phyloP scores from a whole-genome alignment of 306 rosid genomes.

The Sophora flavescens region DNA sequence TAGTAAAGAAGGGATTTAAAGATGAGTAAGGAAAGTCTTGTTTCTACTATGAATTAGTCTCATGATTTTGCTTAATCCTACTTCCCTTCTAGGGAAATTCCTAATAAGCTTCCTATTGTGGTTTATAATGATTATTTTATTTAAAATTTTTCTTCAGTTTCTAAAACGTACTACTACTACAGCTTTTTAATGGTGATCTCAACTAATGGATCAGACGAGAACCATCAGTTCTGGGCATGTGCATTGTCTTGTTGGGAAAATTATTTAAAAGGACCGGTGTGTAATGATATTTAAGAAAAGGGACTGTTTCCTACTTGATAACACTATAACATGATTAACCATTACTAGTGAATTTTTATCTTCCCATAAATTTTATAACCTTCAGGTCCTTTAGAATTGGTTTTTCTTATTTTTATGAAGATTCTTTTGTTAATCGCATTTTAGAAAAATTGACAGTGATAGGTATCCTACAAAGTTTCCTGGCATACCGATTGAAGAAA shows the following conservation, averaged over 20 bases:
- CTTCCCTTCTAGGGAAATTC: background rate
- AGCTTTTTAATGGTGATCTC: background rate
- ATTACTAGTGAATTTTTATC: background rate
- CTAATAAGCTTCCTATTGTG: conserved; percentile 1
- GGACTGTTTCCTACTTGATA: background rate
- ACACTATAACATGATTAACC: background rate
- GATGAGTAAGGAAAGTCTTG: background rate
- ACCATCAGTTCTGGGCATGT: conserved; percentile 13
- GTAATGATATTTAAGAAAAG: background rate
- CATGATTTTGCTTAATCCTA: conserved; percentile 25
- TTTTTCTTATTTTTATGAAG: conserved; percentile 1
- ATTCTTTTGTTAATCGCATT: conserved; percentile 15
- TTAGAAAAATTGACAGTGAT: background rate
- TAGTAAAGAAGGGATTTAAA: background rate
- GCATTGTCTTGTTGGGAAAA: conserved; percentile 26
- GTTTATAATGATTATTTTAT: conserved; percentile 14
- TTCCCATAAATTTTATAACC: background rate
- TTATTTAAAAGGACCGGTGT: conserved; percentile 12
- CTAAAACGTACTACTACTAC: conserved; percentile 2
- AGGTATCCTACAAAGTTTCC: conserved; percentile 21
- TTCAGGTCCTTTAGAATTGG: background rate
- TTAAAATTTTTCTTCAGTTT: conserved; percentile 4
- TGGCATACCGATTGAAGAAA: conserved; percentile 26
- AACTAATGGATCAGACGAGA: conserved; percentile 18
- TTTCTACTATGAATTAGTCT: conserved; percentile 11